Evolutionary conservation across 192 early-diverging fungal genomes (phyloP), one percentile per base, ranked within the genome.

Genomic region (Obelidium mucronatum): DNA sequence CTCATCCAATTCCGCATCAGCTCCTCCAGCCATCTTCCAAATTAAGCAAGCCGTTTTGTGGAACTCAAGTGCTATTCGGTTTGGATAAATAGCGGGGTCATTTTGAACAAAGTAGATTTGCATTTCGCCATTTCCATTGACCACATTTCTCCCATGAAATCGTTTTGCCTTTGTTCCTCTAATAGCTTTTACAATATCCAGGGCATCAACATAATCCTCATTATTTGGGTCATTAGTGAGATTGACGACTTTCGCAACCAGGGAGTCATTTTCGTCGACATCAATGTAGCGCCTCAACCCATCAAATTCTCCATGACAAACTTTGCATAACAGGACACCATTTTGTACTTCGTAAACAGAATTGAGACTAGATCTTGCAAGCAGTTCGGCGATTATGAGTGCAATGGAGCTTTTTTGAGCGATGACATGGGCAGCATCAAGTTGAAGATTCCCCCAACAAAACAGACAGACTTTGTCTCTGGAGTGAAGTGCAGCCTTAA

Each of bases 171-270:
- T n/a, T n/a, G n/a, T n/a, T n/a, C n/a, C n/a, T n/a, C n/a, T n/a
- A n/a, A n/a, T n/a, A n/a, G n/a, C n/a, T n/a, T n/a, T n/a, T n/a
- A n/a, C n/a, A n/a, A n/a, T n/a, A n/a, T n/a, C n/a, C n/a, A n/a
- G n/a, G n/a, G n/a, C n/a, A n/a, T n/a, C n/a, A n/a, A n/a, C n/a
- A n/a, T n/a, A n/a, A n/a, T n/a, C n/a, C n/a, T n/a, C n/a, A n/a
- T n/a, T n/a, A n/a, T n/a, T n/a, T n/a, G n/a, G n/a, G n/a, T n/a
- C n/a, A n/a, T n/a, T n/a, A 2, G n/a, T n/a, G n/a, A 2, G 6
- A 52, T 78, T 78, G 15, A 78, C 71, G 40, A 78, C 35, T 59
- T 58, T 77, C n/a, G 68, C 56, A 44, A 77, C 54, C 53, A 77
- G 53, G n/a, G n/a, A n/a, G 28, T 31, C 35, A 17, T 39, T 53